Conservation (phyloP, 306 rosid genomes). For the Potentilla sterilis region DNA sequence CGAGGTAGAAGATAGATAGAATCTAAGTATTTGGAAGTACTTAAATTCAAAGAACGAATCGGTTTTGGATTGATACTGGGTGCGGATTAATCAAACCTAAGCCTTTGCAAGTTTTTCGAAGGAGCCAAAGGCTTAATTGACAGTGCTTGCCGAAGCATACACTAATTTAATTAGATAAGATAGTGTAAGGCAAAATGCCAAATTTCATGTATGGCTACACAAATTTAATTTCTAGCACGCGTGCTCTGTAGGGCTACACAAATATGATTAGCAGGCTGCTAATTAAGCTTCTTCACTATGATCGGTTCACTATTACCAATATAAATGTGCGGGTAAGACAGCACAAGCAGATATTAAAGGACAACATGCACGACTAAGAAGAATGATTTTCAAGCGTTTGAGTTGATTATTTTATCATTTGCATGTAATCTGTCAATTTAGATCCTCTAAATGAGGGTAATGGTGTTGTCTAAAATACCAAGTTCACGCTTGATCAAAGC, state of each 20-base stretch:
- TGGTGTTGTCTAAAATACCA: background rate
- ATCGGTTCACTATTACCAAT: too few relatives aligned
- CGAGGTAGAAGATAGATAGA: background rate
- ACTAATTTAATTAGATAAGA: background rate
- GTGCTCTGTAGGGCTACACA: background rate
- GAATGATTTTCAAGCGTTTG: background rate
- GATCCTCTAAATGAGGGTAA: background rate
- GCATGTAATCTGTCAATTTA: background rate
- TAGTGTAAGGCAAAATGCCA: background rate
- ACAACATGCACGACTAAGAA: too few relatives aligned
- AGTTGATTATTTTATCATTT: too few relatives aligned
- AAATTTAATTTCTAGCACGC: conserved; percentile 8
- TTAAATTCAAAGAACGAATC: background rate
- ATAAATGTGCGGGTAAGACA: too few relatives aligned
- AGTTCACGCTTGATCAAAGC: too few relatives aligned
- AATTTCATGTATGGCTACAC: background rate
- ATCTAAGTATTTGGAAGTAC: background rate
- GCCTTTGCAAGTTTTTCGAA: background rate
- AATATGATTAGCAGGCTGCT: background rate
- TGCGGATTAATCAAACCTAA: background rate
- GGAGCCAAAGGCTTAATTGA: background rate
- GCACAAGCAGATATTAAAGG: too few relatives aligned
- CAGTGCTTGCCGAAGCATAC: background rate
- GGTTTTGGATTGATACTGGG: background rate
- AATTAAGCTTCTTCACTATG: background rate